phyloP scores from a whole-genome alignment of 2,329 filamentous ascomycete species.

The Aspergillus brunneoviolaceus region DNA sequence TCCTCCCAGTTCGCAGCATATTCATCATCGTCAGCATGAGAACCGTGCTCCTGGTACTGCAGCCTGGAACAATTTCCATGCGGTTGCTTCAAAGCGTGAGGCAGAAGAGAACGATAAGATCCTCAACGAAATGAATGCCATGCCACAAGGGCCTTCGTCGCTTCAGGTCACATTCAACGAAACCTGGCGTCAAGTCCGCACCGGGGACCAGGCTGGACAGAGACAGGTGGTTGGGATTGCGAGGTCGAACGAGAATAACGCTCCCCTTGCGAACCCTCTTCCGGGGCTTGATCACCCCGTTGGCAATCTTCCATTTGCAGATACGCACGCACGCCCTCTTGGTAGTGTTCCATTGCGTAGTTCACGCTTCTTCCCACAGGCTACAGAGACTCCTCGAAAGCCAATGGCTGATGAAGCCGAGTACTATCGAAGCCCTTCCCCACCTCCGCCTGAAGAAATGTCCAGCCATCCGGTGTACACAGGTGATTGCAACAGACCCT shows the following conservation, averaged over 20 bases:
- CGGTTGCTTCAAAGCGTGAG: conserved; percentile 41
- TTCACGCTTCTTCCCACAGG: conserved; percentile 51
- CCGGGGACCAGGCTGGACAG: conserved; percentile 41
- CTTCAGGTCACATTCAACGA: conserved; percentile 43
- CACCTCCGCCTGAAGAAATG: conserved; percentile 58
- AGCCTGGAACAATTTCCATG: conserved; percentile 48
- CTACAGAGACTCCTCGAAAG: conserved; percentile 37
- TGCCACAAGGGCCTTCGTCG: conserved; percentile 36
- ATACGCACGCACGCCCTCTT: conserved; percentile 35
- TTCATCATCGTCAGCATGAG: conserved; percentile 31
- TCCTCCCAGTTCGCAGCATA: conserved; percentile 41
- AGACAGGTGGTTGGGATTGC: conserved; percentile 40
- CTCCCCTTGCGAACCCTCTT: conserved; percentile 32
- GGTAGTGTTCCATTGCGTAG: conserved; percentile 41
- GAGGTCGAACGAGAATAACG: conserved; percentile 30
- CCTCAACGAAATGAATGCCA: conserved; percentile 40
- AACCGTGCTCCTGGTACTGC: conserved; percentile 30
- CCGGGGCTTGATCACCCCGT: conserved; percentile 39
- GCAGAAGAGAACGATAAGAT: conserved; percentile 42
- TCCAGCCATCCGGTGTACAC: conserved; percentile 58
- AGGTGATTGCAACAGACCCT: conserved; percentile 50
- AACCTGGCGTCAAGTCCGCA: conserved; percentile 48
- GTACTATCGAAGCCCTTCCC: conserved; percentile 44
- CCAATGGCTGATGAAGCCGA: conserved; percentile 31
- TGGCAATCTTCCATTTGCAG: conserved; percentile 36